These are phyloP conservation scores for Boletus rubroflammeus DNA, from an alignment of 768 basidiomycete species.

Conservation along the genomic window DNA sequence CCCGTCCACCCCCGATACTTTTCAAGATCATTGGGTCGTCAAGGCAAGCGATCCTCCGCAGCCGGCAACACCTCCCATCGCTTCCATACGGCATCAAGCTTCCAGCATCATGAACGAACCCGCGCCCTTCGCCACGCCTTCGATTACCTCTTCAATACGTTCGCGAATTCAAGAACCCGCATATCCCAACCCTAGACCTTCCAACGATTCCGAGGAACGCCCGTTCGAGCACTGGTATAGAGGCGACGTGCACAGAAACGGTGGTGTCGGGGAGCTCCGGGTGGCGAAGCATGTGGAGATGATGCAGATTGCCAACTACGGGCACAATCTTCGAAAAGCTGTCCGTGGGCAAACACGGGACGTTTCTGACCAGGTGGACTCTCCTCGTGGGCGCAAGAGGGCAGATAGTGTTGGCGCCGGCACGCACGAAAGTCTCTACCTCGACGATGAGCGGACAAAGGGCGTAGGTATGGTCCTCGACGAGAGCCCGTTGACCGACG, in stretches of 20 bases:
- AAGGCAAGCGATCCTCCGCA: constrained; percentile 29
- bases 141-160: constrained; percentile 43
- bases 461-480: constrained; percentile 61
- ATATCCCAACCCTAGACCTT: constrained; percentile 44
- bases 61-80: constrained; percentile 32
- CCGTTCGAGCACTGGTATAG: constrained; percentile 91
- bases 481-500: constrained; percentile 71
- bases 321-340: constrained; percentile 50
- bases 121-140: constrained; percentile 52
- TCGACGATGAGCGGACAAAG: constrained; percentile 55
- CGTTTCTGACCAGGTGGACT: constrained; percentile 22
- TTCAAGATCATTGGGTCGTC: constrained; percentile 30
- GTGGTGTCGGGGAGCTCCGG: constrained; percentile 81
- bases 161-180: constrained; percentile 33
- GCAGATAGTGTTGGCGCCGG: constrained; percentile 64
- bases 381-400: constrained; percentile 44
- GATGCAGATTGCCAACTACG: constrained; percentile 85
- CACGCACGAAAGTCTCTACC: constrained; percentile 58
- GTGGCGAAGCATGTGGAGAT: constrained; percentile 76
- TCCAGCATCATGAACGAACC: constrained; percentile 60
- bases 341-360: constrained; percentile 26
- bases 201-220: constrained; percentile 74
- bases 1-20: constrained; percentile 27
- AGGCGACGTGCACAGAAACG: constrained; percentile 81
- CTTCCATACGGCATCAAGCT: constrained; percentile 36